Evolutionary conservation across 2,329 filamentous ascomycete genomes (phyloP).

Genomic region (Thermomyces lanuginosus): DNA sequence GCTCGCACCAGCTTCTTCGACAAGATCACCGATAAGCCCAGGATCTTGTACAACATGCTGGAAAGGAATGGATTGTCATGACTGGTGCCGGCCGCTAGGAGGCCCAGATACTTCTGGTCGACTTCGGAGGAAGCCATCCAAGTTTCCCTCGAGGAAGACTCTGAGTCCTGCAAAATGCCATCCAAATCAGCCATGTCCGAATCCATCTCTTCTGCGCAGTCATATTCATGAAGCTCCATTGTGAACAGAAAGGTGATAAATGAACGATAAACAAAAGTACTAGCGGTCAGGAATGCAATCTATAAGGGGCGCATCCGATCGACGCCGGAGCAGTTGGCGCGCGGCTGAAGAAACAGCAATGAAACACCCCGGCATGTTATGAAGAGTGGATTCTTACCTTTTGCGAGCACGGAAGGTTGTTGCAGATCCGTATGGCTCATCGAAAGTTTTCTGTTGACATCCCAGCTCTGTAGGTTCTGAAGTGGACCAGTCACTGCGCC

Average conservation of each 20-base stretch:
- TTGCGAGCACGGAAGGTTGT: no score
- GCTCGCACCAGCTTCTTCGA: conserved; percentile 69
- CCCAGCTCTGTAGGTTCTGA: no score
- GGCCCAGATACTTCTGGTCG: conserved; percentile 91
- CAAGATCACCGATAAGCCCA: conserved; percentile 78
- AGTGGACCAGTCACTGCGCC: no score
- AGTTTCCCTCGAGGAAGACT: conserved; percentile 19
- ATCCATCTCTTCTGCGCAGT: conserved; percentile 1
- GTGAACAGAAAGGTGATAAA: not conserved
- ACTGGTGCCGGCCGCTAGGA: conserved; percentile 65
- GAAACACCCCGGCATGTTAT: not conserved
- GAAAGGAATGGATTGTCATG: conserved; percentile 61
- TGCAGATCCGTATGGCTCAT: no score
- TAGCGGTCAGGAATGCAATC: not conserved
- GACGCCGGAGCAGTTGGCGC: not conserved
- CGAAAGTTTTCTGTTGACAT: no score
- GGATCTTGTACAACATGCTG: conserved; percentile 67
- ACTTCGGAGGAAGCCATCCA: conserved; percentile 92
- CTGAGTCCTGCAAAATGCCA: conserved; percentile 15
- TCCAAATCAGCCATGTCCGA: conserved; percentile 15
- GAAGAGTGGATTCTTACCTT: conserved; percentile 1
- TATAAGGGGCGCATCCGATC: not conserved
- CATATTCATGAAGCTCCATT: not conserved
- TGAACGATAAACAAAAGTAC: not conserved
- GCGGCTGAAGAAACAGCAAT: no score